Evolutionary conservation across 306 rosid species (phyloP).

Genomic region (Vigna mungo): DNA sequence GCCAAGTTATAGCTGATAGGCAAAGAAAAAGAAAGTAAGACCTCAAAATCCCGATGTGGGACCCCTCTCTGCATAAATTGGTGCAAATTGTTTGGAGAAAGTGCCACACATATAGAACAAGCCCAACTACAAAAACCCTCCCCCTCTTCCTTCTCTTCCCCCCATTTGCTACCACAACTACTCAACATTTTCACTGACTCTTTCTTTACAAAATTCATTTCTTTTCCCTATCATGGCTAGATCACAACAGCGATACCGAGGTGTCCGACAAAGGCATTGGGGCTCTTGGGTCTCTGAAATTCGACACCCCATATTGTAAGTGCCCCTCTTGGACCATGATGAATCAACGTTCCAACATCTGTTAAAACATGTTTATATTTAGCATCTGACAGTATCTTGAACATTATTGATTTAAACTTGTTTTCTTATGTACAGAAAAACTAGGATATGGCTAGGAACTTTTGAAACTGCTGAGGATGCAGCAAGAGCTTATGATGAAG

Average conservation of each 20-base stretch:
- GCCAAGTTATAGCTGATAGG: slow-evolving; percentile 54
- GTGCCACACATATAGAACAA: slow-evolving; percentile 37
- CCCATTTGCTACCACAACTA: slow-evolving; percentile 36
- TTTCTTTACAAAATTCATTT: slow-evolving; percentile 47
- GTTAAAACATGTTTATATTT: background rate
- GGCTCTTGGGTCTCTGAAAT: slow-evolving; percentile 99
- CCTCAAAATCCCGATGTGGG: slow-evolving; percentile 55
- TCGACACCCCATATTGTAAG: slow-evolving; percentile 95
- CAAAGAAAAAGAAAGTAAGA: slow-evolving; percentile 40
- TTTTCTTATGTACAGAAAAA: slow-evolving; percentile 63
- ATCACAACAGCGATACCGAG: slow-evolving; percentile 92
- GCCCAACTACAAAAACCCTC: slow-evolving; percentile 68
- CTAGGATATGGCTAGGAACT: slow-evolving; percentile 96
- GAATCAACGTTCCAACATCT: background rate
- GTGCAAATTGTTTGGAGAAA: slow-evolving; percentile 48
- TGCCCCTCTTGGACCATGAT: background rate
- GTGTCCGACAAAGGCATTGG: slow-evolving; percentile 99
- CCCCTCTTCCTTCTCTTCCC: slow-evolving; percentile 36
- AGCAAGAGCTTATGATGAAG: slow-evolving; percentile 92
- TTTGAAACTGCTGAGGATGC: slow-evolving; percentile 98
- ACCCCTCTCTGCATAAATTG: slow-evolving; percentile 56
- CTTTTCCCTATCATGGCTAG: slow-evolving; percentile 72
- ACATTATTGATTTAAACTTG: background rate
- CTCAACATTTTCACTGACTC: slow-evolving; percentile 53
- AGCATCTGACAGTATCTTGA: background rate